Base-by-base conservation (phyloP, 352 stramenopile genomes). In the Pseudoperonospora humuli region DNA sequence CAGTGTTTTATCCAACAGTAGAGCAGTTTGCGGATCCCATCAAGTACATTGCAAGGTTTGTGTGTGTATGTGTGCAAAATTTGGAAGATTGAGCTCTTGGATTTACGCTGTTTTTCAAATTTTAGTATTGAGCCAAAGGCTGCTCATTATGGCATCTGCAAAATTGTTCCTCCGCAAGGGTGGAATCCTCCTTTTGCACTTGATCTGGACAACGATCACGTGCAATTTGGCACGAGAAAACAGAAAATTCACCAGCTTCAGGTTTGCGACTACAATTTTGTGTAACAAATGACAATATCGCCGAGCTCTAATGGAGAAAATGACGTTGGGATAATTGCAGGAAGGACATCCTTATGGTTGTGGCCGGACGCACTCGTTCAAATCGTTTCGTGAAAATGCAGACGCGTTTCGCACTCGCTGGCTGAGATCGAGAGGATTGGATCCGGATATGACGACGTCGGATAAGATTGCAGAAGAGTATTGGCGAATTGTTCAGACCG, bases 91-190 rank as follows among this genome's bases (percentile, higher is more conserved):
- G n/a, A n/a, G n/a, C n/a, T 41, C 15, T 17, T 36, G 17, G 5
- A 3, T 36, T 26, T 8, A 11, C 2, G 28, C 7, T 34, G 23
- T 15, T 27, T 15, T 53, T 37, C 19, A 17, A 33, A 19, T 39
- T 32, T 44, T 51, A 84, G 74, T 34, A 85, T 88, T 49, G 72
- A 84, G 50, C 54, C 59, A 13, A 59, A 78, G 26, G 78, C 70
- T 0, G 47, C 71, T 19, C 61, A 54, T 13, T 83, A 71, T 51
- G 96, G 95, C n/a, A 97, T 99, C 40, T 97, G 83, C 63, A 98
- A 98, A 67, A 98, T 99, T 54, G 89, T 98, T 1, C 96, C 96
- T 28, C 96, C 96, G 0, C 52, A 60, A n/a, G 95, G 90, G 9
- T 98, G 92, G 92, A 86, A 85, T 14, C 89, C 87, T 7, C 48